Evolutionary conservation across 2,329 filamentous ascomycete genomes (phyloP).

Genomic region (Diplocarpon rosae): DNA sequence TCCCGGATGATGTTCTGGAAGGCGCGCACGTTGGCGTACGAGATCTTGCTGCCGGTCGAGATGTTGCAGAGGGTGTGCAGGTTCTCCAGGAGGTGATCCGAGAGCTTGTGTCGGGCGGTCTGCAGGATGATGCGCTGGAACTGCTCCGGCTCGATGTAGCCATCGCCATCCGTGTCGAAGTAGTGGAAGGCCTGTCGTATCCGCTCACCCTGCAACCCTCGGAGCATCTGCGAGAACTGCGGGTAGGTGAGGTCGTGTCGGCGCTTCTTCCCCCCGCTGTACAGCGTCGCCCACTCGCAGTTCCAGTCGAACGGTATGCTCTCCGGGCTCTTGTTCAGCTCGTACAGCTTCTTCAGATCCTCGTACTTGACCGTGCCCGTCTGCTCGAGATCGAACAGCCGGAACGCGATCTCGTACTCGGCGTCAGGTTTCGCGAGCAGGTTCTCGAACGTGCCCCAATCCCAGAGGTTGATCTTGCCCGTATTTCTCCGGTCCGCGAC

Average conservation of each 20-base stretch:
- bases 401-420: constrained; percentile 97
- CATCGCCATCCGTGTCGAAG: constrained; percentile 84
- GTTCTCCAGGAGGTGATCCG: constrained; percentile 86
- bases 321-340: constrained; percentile 74
- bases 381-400: constrained; percentile 81
- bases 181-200: constrained; percentile 90
- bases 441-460: constrained; percentile 93
- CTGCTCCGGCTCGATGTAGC: constrained; percentile 89
- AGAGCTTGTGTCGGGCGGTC: constrained; percentile 90
- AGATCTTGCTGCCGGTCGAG: constrained; percentile 81
- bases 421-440: constrained; percentile 88
- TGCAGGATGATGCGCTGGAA: constrained; percentile 95
- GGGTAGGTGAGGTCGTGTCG: constrained; percentile 88
- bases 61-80: constrained; percentile 92
- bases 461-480: constrained; percentile 66
- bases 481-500: constrained; percentile 72
- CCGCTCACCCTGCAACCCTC: constrained; percentile 88
- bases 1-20: constrained; percentile 98
- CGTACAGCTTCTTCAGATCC: constrained; percentile 74
- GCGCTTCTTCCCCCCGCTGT: constrained; percentile 79
- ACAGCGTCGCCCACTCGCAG: constrained; percentile 90
- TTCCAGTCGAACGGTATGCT: constrained; percentile 95
- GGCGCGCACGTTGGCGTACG: constrained; percentile 91
- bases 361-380: constrained; percentile 83
- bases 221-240: constrained; percentile 96